Base-by-base conservation (phyloP, 2,329 filamentous ascomycete species). In the Sporothrix phasma region DNA sequence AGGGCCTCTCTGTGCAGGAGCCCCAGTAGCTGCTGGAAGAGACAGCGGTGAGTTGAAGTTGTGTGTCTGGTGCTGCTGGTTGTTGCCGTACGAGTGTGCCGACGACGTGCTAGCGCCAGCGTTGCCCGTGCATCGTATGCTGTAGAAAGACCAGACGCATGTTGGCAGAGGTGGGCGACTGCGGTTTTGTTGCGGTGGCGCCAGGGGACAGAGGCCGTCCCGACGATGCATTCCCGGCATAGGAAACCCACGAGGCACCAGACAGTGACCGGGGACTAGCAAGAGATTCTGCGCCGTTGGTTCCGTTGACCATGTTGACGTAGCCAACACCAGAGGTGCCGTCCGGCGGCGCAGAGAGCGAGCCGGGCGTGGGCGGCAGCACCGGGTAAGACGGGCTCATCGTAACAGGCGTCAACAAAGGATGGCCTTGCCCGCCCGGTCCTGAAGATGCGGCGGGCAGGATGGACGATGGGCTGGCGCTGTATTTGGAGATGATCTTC, bases 401-500 rank as follows among this genome's bases (percentile, higher is more conserved):
- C 11, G 72, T 76, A 59, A 73, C 69, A 2, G 79, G 74, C 1
- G 75, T 75, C 67, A 80, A 72, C 68, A 81, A 72, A 66, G 74
- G 78, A 41, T 75, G 69, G 1, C 75, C 73, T 0, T 66, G 69
- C 19, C 64, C 67, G 7, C 70, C 26, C 2, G 31, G 22, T 0
- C 64, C 66, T 2, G 72, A 67, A 3, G 67, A 49, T 1, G 67
- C 59, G 1, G 69, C 71, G 3, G 75, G 72, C 43, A 76, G 65
- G 3, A 73, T 73, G 68, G 75, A 74, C 66, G 74, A 75, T 1
- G 78, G 78, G 67, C 74, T 80, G n/a, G 80, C 80, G 71, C 80
- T 83, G 74, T 97, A 99, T 88, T 99, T 99, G 71, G 90, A 88
- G 73, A 99, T 96, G 72, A 99, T 97, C 80, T 99, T 99, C 82